Evolutionary conservation across 192 early-diverging fungal species (phyloP), one percentile per base, ranked within the genome.

Genomic region (Backusella morwellensis): DNA sequence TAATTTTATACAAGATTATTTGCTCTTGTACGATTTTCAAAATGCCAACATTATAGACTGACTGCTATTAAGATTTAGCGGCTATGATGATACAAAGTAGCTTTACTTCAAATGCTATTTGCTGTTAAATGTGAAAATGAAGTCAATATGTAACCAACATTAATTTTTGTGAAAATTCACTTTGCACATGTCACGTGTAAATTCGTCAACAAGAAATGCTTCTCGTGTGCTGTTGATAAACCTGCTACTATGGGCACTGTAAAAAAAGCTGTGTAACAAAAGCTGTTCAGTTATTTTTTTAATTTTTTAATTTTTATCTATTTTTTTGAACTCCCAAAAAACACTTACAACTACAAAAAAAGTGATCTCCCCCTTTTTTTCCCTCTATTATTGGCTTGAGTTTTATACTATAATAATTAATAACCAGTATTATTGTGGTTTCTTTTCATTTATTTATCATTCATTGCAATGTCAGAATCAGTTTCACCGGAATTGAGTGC

Each of bases 391-490:
- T 26, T 26, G 54, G 54, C 54, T 29, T 63, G 56, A 1, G 3
- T 63, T 63, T 63, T 63, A 63, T 63, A 63, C n/a, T 59, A 29
- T 59, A 59, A 11, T 59, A 59, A 59, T 59, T 26, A 59, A 29
- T 29, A 63, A 7, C 26, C 4, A 63, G 4, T 63, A 23, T 63
- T 26, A 11, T 63, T 63, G 26, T 29, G 21, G 23, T 59, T 59
- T 59, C 23, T 23, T 26, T 59, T 14, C 26, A 26, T 26, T 26
- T 63, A 29, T 63, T 63, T 63, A 63, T 63, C 12, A 29, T 63
- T 50, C 21, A 50, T 50, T 50, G 26, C 56, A 63, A 63, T 63
- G 56, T 63, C 56, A 63, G 56, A 63, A 63, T 63, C 56, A 63
- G 56, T 29, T 63, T 29, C 26, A 29, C 56, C 26, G 7, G 56